Conservation (phyloP, 75 land plant genomes). For the Cupressus sempervirens region DNA sequence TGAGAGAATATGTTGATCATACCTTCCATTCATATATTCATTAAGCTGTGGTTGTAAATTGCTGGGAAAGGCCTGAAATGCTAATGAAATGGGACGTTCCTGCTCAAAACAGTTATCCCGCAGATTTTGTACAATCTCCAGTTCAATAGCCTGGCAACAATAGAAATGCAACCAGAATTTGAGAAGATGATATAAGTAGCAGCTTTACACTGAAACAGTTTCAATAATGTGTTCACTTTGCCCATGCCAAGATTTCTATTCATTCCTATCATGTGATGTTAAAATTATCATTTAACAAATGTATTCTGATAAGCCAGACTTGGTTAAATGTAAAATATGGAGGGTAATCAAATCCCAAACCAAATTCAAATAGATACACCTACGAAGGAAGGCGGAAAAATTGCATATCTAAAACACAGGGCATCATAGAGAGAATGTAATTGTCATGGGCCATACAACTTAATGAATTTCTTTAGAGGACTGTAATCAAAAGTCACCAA, state of each 20-base stretch:
- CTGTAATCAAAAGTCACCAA: too few relatives aligned
- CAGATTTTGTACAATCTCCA: slow-evolving; percentile 69
- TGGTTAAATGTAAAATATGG: background rate
- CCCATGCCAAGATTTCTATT: background rate
- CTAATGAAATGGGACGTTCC: slow-evolving; percentile 56
- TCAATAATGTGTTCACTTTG: background rate
- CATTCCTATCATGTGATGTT: background rate
- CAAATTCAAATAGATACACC: background rate
- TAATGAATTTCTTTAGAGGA: too few relatives aligned
- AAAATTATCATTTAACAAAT: background rate
- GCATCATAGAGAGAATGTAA: too few relatives aligned
- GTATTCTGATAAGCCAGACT: background rate
- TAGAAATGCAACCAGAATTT: background rate
- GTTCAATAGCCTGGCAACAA: slow-evolving; percentile 50
- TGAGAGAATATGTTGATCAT: background rate
- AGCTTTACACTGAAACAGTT: background rate
- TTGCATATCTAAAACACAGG: too few relatives aligned
- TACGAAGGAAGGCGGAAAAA: background rate
- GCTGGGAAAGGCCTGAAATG: slow-evolving; percentile 75
- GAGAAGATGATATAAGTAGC: background rate
- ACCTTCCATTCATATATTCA: slow-evolving; percentile 69
- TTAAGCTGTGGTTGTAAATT: slow-evolving; percentile 66
- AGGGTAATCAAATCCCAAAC: background rate
- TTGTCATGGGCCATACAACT: too few relatives aligned
- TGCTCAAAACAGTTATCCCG: slow-evolving; percentile 59